Base-by-base conservation (phyloP, 2,329 filamentous ascomycete species). In the Beauveria varroae region DNA sequence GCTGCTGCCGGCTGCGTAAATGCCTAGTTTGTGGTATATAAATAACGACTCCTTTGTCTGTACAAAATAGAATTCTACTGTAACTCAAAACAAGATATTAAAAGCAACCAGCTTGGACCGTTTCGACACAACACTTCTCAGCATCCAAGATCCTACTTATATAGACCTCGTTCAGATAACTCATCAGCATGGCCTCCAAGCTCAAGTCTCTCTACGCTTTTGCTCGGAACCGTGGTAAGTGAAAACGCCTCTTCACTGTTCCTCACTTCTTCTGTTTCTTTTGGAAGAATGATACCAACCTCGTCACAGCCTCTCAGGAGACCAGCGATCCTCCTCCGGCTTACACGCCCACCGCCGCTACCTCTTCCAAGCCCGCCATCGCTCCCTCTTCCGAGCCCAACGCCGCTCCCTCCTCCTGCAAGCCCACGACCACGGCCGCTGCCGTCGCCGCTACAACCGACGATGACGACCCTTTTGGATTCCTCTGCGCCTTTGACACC, bases 401-500 rank as follows among this genome's bases (percentile, higher is more conserved):
- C 10, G 34, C 34, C 12, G 34, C 34, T 34, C 30, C 30, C 30
- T 34, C 30, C 30, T 26, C 30, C 30, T 34, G 3, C 30, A 34
- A 9, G 30, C 30, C 9, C 30, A 12, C 30, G 30, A 12, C 30
- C 30, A 10, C 12, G 10, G 12, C 34, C 2, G 10, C 34, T 12
- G 5, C 34, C 6, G 51, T 49, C 60, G 63, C 50, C 66, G 66
- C 14, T 24, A 1, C 8, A 5, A 65, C 72, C 9, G 73, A 75
- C 24, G 86, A 75, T 24, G 86, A 91, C 66, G 87, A 91, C 67
- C 83, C 80, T 2, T 95, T 90, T 70, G 82, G 86, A 2, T 96
- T 96, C 71, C 85, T 98, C 5, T 72, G 76, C 47, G 80, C 80
- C 18, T 97, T 96, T 71, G 91, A 98, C 75, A 97, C 92, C 37